Conservation (phyloP, 371 early-diverging fungal species). For the Mucor piriformis region DNA sequence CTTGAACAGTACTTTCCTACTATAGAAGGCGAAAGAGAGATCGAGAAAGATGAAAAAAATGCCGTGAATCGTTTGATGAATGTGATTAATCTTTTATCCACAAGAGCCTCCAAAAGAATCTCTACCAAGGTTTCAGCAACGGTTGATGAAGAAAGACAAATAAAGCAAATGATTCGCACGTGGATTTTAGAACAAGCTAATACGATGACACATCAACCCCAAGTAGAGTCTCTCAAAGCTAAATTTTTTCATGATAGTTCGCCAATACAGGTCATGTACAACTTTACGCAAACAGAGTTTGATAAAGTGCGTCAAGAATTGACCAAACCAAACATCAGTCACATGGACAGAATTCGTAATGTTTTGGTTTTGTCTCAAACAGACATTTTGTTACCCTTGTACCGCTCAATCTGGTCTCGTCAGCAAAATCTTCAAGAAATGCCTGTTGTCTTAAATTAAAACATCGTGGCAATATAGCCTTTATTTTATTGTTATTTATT, state of each 20-base stretch:
- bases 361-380: conserved; percentile 25
- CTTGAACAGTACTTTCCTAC: conserved; percentile 24
- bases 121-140: conserved; percentile 10
- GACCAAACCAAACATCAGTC: conserved; percentile 16
- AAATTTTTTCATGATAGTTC: conserved; percentile 1
- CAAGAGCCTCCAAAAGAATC: conserved; percentile 17
- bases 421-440: background rate
- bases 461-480: background rate
- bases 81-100: conserved; percentile 10
- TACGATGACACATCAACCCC: conserved; percentile 12
- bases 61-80: conserved; percentile 12
- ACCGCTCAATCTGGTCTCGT: conserved; percentile 9
- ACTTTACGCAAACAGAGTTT: conserved; percentile 24
- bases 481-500: background rate
- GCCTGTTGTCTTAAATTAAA: background rate
- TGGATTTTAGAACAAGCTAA: conserved; percentile 20
- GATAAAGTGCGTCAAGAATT: conserved; percentile 27
- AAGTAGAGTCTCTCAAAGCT: conserved; percentile 12
- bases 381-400: conserved; percentile 21
- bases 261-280: conserved; percentile 15
- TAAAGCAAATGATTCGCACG: conserved; percentile 11
- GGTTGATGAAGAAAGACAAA: conserved; percentile 19
- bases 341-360: conserved; percentile 25
- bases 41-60: background rate
- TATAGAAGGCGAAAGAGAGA: conserved; percentile 1